These are phyloP conservation scores for Ampelocalamus luodianensis DNA, from an alignment of 176 grass and related monocot genomes.

Conservation along the genomic window DNA sequence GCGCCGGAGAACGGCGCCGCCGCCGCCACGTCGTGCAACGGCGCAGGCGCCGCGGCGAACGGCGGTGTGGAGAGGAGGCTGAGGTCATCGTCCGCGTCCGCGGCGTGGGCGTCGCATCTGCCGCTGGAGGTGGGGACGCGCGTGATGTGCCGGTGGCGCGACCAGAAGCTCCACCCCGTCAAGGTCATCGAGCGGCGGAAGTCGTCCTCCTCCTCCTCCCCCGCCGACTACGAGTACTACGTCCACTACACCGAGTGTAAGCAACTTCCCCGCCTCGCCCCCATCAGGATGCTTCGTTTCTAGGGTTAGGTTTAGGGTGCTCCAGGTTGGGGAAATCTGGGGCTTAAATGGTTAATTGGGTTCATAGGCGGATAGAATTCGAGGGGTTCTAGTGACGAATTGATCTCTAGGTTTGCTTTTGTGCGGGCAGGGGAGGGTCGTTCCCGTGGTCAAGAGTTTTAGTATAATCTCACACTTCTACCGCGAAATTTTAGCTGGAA, in stretches of 20 bases:
- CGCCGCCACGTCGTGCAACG: slow-evolving; percentile 56
- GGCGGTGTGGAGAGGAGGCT: slow-evolving; percentile 58
- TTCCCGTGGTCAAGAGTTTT: neutral
- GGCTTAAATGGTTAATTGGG: slow-evolving; percentile 1
- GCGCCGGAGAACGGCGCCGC: slow-evolving; percentile 65
- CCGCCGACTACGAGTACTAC: slow-evolving; percentile 94
- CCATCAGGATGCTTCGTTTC: slow-evolving; percentile 25
- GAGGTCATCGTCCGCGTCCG: slow-evolving; percentile 42
- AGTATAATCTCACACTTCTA: slow-evolving; percentile 8
- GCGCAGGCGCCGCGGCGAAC: slow-evolving; percentile 44
- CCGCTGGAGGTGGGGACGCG: slow-evolving; percentile 93
- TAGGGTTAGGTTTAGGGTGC: slow-evolving; percentile 51
- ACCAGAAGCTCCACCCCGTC: slow-evolving; percentile 93
- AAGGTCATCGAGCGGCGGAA: slow-evolving; percentile 98
- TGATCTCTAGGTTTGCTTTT: slow-evolving; percentile 9
- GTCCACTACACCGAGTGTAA: slow-evolving; percentile 98
- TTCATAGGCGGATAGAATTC: neutral
- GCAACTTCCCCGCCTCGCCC: neutral
- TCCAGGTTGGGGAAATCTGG: slow-evolving; percentile 24
- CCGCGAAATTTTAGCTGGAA: neutral
- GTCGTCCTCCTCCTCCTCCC: slow-evolving; percentile 41
- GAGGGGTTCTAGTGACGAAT: slow-evolving; percentile 28
- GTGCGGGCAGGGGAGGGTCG: neutral
- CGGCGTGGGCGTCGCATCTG: slow-evolving; percentile 39
- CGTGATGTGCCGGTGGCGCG: slow-evolving; percentile 98